A percentile compares a stretch with the other conserved stretches of the same genome.
Evolutionary conservation across 2,329 filamentous ascomycete genomes (phyloP).

Genomic region (Metarhizium humberi): DNA sequence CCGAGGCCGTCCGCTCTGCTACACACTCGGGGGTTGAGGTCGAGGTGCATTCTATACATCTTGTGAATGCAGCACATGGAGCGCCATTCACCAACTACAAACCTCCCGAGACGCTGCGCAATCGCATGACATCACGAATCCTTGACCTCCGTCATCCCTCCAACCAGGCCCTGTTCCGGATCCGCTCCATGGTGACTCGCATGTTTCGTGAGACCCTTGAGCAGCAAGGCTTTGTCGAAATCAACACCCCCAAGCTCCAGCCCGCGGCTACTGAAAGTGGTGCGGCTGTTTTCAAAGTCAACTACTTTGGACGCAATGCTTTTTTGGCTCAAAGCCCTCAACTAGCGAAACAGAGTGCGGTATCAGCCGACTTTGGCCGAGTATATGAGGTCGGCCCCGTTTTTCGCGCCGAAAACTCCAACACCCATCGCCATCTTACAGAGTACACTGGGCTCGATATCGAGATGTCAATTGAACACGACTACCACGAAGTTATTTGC

Average conservation of each 20-base stretch:
- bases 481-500: constrained; percentile 80
- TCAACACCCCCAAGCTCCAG: constrained; percentile 88
- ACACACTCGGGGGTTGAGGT: constrained; percentile 71
- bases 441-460: constrained; percentile 91
- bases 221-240: constrained; percentile 74
- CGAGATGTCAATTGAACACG: constrained; percentile 82
- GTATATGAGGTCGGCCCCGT: constrained; percentile 69
- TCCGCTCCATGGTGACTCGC: constrained; percentile 72
- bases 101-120: constrained; percentile 55
- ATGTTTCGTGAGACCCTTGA: constrained; percentile 72
- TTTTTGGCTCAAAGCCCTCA: constrained; percentile 91
- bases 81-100: constrained; percentile 46
- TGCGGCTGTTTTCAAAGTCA: constrained; percentile 81
- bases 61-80: constrained; percentile 41
- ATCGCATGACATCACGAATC: constrained; percentile 68
- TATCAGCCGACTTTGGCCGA: constrained; percentile 78
- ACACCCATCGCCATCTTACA: constrained; percentile 87
- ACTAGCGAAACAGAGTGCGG: constrained; percentile 85
- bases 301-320: constrained; percentile 81
- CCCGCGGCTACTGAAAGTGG: constrained; percentile 86
- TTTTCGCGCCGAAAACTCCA: constrained; percentile 91
- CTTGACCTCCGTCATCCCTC: constrained; percentile 79
- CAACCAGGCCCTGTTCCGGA: constrained; percentile 79
- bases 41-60: constrained; percentile 47
- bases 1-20: constrained; percentile 65